phyloP scores from a whole-genome alignment of 2,329 filamentous ascomycete species.

The Penicillium sp. region DNA sequence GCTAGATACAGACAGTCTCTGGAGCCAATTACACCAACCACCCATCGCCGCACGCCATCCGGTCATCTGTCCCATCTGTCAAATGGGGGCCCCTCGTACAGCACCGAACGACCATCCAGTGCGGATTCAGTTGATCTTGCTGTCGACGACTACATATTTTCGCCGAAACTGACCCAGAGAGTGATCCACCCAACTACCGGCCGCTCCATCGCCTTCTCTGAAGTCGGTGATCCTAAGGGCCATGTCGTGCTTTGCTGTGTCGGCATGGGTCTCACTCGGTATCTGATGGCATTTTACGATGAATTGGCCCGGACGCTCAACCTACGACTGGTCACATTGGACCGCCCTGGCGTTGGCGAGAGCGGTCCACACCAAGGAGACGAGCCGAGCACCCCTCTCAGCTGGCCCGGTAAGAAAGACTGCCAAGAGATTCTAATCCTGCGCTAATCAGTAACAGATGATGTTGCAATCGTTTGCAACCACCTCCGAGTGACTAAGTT shows the following conservation, averaged over 20 bases:
- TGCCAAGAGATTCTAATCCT: neutral
- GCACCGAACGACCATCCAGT: constrained; percentile 72
- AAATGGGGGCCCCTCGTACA: constrained; percentile 45
- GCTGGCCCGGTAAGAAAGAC: constrained; percentile 60
- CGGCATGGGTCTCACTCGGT: constrained; percentile 94
- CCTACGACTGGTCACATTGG: constrained; percentile 85
- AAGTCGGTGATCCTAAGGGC: constrained; percentile 88
- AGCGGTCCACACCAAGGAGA: constrained; percentile 76
- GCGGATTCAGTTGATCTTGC: constrained; percentile 85
- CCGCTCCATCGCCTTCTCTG: constrained; percentile 88
- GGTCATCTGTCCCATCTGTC: constrained; percentile 36
- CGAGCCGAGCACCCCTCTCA: constrained; percentile 77
- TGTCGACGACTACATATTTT: constrained; percentile 79
- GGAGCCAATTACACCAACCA: constrained; percentile 28
- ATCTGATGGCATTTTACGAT: constrained; percentile 95
- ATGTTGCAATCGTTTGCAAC: constrained; percentile 92
- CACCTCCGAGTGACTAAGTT: constrained; percentile 91
- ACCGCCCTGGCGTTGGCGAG: constrained; percentile 89
- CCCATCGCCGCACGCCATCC: constrained; percentile 41
- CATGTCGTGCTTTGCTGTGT: constrained; percentile 95
- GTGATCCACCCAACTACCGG: constrained; percentile 83
- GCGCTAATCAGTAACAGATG: constrained; percentile 46
- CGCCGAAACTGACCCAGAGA: constrained; percentile 81
- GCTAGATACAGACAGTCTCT: constrained; percentile 27
- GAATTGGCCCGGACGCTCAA: constrained; percentile 87